Conservation (phyloP, 805 yeast genomes). For the Yamadazyma paraphyllophila region DNA sequence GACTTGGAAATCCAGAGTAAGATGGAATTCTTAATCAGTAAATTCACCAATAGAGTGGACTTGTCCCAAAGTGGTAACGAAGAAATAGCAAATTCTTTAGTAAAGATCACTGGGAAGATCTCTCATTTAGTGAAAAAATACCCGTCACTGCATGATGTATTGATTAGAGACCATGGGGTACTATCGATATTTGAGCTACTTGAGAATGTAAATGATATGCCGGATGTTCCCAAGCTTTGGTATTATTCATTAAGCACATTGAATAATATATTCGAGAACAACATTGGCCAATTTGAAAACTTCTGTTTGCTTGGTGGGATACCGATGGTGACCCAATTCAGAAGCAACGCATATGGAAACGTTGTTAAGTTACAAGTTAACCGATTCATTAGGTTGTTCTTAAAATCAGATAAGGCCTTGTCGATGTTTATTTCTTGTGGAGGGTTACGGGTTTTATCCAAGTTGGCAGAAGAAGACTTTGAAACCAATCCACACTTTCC, state of each 20-base stretch:
- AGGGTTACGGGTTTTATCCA: slow-evolving; percentile 42
- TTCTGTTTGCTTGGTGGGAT: slow-evolving; percentile 45
- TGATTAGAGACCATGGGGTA: slow-evolving; percentile 43
- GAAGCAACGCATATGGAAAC: slow-evolving; percentile 28
- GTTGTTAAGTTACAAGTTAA: slow-evolving; percentile 37
- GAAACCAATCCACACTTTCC: slow-evolving; percentile 38
- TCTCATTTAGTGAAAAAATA: slow-evolving; percentile 38
- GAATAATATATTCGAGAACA: slow-evolving; percentile 31
- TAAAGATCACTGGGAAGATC: slow-evolving; percentile 38
- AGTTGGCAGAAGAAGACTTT: slow-evolving; percentile 47
- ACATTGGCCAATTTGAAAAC: slow-evolving; percentile 35
- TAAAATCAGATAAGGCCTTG: slow-evolving; percentile 33
- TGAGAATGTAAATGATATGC: slow-evolving; percentile 34
- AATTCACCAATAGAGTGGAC: slow-evolving; percentile 32
- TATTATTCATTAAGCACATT: slow-evolving; percentile 32
- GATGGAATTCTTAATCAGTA: slow-evolving; percentile 35
- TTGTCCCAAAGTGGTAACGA: slow-evolving; percentile 29
- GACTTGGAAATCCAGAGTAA: slow-evolving; percentile 41
- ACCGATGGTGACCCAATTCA: slow-evolving; percentile 39
- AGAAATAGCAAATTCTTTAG: slow-evolving; percentile 26
- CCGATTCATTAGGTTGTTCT: slow-evolving; percentile 30
- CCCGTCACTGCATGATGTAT: slow-evolving; percentile 36
- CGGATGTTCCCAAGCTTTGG: slow-evolving; percentile 35
- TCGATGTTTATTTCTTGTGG: slow-evolving; percentile 46
- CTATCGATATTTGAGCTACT: slow-evolving; percentile 38